A percentile compares a stretch with the other conserved stretches of the same genome.
These are phyloP conservation scores for Astrothelium subdiscretum DNA, from an alignment of 495 filamentous ascomycete species.

Conservation along the genomic window DNA sequence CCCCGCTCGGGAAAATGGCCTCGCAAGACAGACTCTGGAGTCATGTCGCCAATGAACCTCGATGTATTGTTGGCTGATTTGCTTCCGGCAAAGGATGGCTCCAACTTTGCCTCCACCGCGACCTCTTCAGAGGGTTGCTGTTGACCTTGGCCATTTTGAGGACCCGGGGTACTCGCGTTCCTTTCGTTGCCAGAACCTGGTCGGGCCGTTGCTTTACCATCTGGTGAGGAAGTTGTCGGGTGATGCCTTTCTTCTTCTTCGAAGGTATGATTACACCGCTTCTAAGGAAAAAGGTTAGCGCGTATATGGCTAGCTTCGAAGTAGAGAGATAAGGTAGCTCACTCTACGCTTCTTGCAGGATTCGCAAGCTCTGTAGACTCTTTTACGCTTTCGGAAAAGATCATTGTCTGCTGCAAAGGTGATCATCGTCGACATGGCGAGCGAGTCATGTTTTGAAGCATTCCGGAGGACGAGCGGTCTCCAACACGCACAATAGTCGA, in stretches of 20 bases:
- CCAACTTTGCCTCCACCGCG: not conserved
- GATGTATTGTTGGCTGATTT: conserved; percentile 11
- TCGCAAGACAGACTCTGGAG: conserved; percentile 21
- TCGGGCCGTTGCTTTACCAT: not conserved
- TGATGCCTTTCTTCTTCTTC: conserved; percentile 20
- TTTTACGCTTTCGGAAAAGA: conserved; percentile 23
- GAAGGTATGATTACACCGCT: conserved; percentile 24
- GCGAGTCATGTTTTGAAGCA: not conserved
- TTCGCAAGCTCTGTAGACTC: conserved; percentile 22
- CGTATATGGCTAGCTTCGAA: not conserved
- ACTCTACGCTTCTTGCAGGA: conserved; percentile 25
- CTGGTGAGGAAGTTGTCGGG: conserved; percentile 3
- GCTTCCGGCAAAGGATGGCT: conserved; percentile 9
- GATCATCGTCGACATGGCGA: conserved; percentile 23
- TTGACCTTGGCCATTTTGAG: not conserved
- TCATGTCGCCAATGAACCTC: conserved; percentile 23
- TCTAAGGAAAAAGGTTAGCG: conserved; percentile 7
- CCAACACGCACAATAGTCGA: not conserved
- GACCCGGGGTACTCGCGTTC: conserved; percentile 7
- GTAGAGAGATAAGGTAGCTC: not conserved
- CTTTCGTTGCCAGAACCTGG: not conserved
- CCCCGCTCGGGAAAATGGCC: conserved; percentile 14
- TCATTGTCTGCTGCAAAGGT: conserved; percentile 25
- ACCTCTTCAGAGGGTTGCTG: not conserved
- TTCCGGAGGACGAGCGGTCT: not conserved